Evolutionary conservation across 768 basidiomycete genomes (phyloP), one percentile per base, ranked within the genome.

Genomic region (Rhizopogon salebrosus): DNA sequence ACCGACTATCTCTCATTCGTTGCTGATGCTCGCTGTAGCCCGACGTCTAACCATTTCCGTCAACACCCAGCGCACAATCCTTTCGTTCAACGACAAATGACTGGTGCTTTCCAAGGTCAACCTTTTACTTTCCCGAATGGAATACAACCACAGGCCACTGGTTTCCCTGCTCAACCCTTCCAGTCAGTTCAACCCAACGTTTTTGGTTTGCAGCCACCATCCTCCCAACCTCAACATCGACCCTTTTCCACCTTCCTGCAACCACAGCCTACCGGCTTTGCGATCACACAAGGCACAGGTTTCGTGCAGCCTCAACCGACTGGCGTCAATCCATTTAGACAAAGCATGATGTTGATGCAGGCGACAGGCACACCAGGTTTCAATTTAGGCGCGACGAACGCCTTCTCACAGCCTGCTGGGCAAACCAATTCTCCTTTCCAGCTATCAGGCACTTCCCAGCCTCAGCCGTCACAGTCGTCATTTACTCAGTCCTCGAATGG

Each of bases 271-370:
- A 83, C 82, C 10, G 75, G 75, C 27, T 61, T 75, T 38, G 58
- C 52, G 60, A 59, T 39, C 59, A 71, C 59, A 51, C 82, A 85
- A 51, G 51, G 64, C 51, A 65, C 70, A 11, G 66, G 72, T 20
- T 78, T 84, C 71, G 54, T 82, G 41, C 83, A 83, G 41, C 73
- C 76, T 24, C 76, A 76, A 40, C 50, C 62, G 24, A 88, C 85
- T 8, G 87, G 84, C 18, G 70, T 75, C 39, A 94, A 93, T 68
- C 92, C 91, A 8, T 95, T 95, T 76, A 76, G 92, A 31, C 90
- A 91, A 67, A 89, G 80, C 59, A 79, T 85, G 77, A 66, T 92
- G 56, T 52, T 84, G 23, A 79, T 85, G 10, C 84, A 87, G 60
- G 70, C 73, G 7, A 88, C 84, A 3, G 83, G 84, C 2, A 72